Base-by-base conservation (phyloP, 805 yeast genomes). In the Ogataea paradorogensis region DNA sequence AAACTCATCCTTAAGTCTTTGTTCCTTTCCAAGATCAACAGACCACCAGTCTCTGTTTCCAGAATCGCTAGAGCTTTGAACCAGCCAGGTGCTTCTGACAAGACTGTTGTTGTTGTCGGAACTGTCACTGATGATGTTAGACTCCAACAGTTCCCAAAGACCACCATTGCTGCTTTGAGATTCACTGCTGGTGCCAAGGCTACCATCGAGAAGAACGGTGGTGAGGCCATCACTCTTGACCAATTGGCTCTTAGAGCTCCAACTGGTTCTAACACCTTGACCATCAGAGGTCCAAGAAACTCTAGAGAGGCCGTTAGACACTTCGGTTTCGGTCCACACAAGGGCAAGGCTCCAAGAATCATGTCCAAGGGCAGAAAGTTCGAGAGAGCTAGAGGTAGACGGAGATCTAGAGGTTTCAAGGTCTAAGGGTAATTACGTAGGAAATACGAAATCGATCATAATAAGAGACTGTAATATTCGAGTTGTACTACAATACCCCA, bases 341-440 rank as follows among this genome's bases (percentile, higher is more conserved):
- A 88, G 83, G 76, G 80, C 78, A 93, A 93, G 88, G 98, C 98
- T 67, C 99, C 99, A 77, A 89, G 95, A 80, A 83, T 93, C 74
- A 65, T 74, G 67, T 91, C 98, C 53, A 89, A 79, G 73, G 99
- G 99, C 74, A 93, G 98, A 84, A 93, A 93, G 80, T 93, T 93
- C 84, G 99, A 93, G 84, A 89, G 93, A 78, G 99, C 97, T 67
- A 93, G 99, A 87, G 99, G 99, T 84, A 95, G 84, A 76, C 83
- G 99, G 80, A 84, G 80, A 73, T 90, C 98, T 61, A 89, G 95
- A 84, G 99, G 96, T 80, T 93, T 93, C 99, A 93, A 93, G 86
- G 99, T 93, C 78, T 93, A 91, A 88, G 59, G 40, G 40, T 37
- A 30, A 37, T 25, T 37, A 37, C 35, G 40, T 37, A 37, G 40